Conservation (phyloP, 352 stramenopile species). For the Globisporangium mamillatum region DNA sequence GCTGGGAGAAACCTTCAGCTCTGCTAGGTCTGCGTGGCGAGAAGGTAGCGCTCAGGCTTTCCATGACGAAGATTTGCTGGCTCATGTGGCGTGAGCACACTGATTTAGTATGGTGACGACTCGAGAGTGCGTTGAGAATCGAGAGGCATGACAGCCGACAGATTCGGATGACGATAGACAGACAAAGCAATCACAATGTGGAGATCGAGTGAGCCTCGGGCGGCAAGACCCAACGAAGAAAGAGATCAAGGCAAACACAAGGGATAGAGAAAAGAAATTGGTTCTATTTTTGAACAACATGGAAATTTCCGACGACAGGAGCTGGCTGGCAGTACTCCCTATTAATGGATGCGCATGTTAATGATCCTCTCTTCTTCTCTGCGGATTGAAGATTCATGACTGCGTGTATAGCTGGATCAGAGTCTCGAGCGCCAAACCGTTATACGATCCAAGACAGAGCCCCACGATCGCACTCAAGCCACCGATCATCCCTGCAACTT, state of each 20-base stretch:
- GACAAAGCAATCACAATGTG: too few relatives aligned
- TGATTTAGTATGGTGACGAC: neutral
- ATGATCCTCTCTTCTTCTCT: neutral
- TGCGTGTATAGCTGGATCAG: conserved; percentile 48
- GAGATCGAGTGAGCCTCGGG: neutral
- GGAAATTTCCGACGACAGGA: neutral
- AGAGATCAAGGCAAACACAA: neutral
- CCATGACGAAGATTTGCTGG: neutral
- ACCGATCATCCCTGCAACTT: conserved; percentile 74
- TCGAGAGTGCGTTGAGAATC: neutral
- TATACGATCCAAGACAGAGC: conserved; percentile 74
- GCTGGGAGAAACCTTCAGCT: neutral
- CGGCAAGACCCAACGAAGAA: neutral
- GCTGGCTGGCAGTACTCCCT: neutral
- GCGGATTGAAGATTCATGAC: neutral
- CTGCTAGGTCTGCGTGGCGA: conserved; percentile 1
- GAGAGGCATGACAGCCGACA: neutral
- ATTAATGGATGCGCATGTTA: neutral
- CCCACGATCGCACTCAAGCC: conserved; percentile 69
- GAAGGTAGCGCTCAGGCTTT: neutral
- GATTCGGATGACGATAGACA: neutral
- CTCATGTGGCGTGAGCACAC: neutral
- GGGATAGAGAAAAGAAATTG: neutral
- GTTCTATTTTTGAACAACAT: conserved; percentile 4
- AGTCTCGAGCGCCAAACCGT: conserved; percentile 66